Base-by-base conservation (phyloP, 2,329 filamentous ascomycete species). In the Ustulina deusta region DNA sequence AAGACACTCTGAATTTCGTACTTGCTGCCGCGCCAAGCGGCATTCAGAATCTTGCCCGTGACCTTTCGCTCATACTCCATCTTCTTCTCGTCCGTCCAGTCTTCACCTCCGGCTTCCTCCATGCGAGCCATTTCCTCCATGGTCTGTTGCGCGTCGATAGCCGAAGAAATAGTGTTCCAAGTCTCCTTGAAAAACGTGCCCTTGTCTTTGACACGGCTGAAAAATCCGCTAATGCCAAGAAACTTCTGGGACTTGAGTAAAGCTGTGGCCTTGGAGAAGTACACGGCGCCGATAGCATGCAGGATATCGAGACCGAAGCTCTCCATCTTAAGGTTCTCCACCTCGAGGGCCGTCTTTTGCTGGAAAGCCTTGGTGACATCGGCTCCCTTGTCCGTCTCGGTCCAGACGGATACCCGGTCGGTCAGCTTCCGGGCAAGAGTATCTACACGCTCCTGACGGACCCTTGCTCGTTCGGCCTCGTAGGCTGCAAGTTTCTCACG, bases 271-370 rank as follows among this genome's bases (percentile, higher is more conserved):
- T 98, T 98, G 79, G 90, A 89, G 32, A 96, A 82, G 80, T 99
- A 99, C 3, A 93, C 97, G 73, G 92, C 87, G 17, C 96, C 96
- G 75, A 99, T 97, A 52, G 96, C 94, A 80, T 98, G 95, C 56
- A 97, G 85, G 74, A 98, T 98, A 71, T 99, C 96, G 48, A 99
- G 86, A 59, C 96, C 96, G 75, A 99, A 99, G 0, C 93, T 97
- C 82, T 99, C 96, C 93, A 99, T 99, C 86, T 98, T 99, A 74
- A 99, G 85, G 78, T 98, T 97, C 83, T 99, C 96, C 29, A 97
- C 93, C 82, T 99, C 96, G 46, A 98, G 89, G 46, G 91, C 89
- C 73, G 93, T 97, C 87, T 99, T 97, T 79, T 95, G 93, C 79
- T 94, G 91, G 84, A 98, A 99, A 0, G 96, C 93, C 65, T 83